phyloP scores from a whole-genome alignment of 73 alveolate genomes.

The Uronychia setigera region DNA sequence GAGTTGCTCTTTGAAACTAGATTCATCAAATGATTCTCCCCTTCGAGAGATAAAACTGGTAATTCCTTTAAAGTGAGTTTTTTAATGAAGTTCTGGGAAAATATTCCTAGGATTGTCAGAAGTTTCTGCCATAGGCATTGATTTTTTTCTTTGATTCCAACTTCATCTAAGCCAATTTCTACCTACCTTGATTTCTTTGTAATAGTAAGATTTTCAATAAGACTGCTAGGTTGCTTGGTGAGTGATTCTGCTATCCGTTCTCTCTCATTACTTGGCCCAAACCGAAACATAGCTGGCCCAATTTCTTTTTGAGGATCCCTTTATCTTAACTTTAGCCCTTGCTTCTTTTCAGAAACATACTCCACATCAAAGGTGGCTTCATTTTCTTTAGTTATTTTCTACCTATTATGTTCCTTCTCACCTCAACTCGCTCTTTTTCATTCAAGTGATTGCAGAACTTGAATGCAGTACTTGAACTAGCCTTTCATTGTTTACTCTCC shows the following conservation, averaged over 20 bases:
- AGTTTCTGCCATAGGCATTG: too few species aligned
- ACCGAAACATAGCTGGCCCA: neutral
- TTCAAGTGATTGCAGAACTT: neutral
- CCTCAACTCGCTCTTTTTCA: neutral
- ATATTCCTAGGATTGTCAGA: neutral
- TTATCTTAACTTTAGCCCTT: neutral
- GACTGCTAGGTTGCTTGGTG: neutral
- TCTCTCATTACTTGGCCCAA: neutral
- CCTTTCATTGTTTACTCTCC: neutral
- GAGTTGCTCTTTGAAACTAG: neutral
- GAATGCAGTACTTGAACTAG: neutral
- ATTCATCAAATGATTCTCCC: neutral
- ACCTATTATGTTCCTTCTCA: neutral
- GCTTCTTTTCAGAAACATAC: neutral
- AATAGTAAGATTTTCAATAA: too few species aligned
- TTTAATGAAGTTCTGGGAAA: neutral
- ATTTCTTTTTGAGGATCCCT: neutral
- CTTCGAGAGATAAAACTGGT: neutral
- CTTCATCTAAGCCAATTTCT: too few species aligned
- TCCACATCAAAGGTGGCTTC: slow-evolving; percentile 1
- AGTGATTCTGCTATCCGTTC: neutral
- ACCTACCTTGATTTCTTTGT: too few species aligned
- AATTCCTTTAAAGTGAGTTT: neutral
- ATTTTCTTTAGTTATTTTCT: neutral
- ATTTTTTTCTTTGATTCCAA: too few species aligned